Evolutionary conservation across 2,329 filamentous ascomycete species (phyloP), one percentile per base, ranked within the genome.

Genomic region (Chrysosporium keratinophilum): DNA sequence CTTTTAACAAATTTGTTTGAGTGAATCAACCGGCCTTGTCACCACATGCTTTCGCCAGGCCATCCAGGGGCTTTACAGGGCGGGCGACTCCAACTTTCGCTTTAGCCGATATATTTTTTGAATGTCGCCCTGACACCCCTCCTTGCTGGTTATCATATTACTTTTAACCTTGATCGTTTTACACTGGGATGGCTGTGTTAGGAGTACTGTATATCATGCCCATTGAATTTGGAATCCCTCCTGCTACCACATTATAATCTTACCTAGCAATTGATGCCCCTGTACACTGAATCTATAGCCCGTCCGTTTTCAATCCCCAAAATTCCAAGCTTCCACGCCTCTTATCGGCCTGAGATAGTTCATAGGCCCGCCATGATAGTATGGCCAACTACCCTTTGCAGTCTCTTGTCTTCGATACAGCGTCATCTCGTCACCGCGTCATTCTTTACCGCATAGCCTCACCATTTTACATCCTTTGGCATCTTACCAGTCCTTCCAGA

Each of bases 1-100:
- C 62, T 72, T 74, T 60, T 72, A 67, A 55, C 17, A 51, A 41
- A 33, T 17, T 14, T 37, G 17, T 15, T 19, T 9, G 10, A 42
- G 11, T 14, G 20, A 43, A 34, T 3, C 6, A 51, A 20, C 15
- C n/a, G 31, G 35, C 14, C 7, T n/a, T 23, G 15, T 28, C n/a
- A 11, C 33, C 20, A 28, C 11, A 28, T 33, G 12, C 11, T 14
- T 2, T 2, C 12, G 12, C n/a, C 7, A 5, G 3, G 7, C 7
- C 23, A 28, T 7, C 23, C 23, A 28, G 23, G 34, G 34, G 3
- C 37, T 28, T 45, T 12, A 45, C 19, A 31, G 28, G 23, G 20
- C 42, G 1, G 34, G 45, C 34, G 14, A 11, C 31, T 20, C 10
- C 10, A 14, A 28, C 37, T 4, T 33, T 15, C 7, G 5, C 41